Percentiles rank a stretch among this genome's conserved stretches.
phyloP scores from a whole-genome alignment of 495 filamentous ascomycete genomes.

The Neurospora tetrasperma region DNA sequence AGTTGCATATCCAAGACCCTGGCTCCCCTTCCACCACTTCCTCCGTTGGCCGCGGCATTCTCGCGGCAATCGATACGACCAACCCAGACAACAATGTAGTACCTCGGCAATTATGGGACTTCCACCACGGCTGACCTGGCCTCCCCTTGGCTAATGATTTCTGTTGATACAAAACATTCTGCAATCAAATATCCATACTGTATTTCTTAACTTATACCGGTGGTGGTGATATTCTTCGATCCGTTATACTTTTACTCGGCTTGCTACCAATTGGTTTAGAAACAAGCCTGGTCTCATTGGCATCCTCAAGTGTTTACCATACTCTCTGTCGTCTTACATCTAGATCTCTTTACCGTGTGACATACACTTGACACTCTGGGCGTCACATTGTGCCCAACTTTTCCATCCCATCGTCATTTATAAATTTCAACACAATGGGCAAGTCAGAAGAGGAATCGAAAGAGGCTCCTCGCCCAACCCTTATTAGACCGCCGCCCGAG shows the following conservation, averaged over 20 bases:
- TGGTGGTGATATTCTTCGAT: background rate
- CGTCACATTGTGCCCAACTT: background rate
- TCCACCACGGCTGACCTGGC: background rate
- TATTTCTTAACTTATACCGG: background rate
- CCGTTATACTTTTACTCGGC: background rate
- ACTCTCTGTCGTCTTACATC: background rate
- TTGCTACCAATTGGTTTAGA: background rate
- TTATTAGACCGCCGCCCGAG: slow-evolving; percentile 64
- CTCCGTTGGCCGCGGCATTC: background rate
- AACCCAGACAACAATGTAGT: background rate
- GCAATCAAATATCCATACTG: background rate
- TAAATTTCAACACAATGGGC: background rate
- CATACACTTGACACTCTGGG: background rate
- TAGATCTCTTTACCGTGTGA: background rate
- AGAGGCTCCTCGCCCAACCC: slow-evolving; percentile 38
- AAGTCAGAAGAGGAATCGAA: background rate
- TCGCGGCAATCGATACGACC: background rate
- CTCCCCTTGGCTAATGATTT: background rate
- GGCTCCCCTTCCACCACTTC: background rate
- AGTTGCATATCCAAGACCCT: background rate
- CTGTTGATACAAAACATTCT: background rate
- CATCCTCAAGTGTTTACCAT: background rate
- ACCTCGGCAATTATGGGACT: background rate
- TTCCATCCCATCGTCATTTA: background rate
- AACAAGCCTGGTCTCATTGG: background rate